A percentile compares a stretch with the other conserved stretches of the same genome.
These are phyloP conservation scores for Inga leiocalycina DNA, from an alignment of 306 rosid species.

Conservation along the genomic window DNA sequence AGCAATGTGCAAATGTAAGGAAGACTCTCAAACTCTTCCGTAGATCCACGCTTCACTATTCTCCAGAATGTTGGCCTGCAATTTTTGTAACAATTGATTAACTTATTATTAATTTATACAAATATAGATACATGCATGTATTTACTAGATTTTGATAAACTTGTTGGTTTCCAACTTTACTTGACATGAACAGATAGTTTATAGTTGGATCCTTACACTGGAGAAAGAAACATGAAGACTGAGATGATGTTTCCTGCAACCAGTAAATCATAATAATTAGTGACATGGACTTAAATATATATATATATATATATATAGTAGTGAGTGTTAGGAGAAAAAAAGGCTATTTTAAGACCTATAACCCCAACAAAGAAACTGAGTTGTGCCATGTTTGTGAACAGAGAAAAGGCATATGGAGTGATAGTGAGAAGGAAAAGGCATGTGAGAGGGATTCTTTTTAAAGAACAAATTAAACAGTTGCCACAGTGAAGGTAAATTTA, in stretches of 20 bases:
- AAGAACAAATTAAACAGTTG: too few species aligned
- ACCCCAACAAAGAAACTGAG: slow-evolving; percentile 57
- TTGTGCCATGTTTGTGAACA: slow-evolving; percentile 43
- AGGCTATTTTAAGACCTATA: slow-evolving; percentile 41
- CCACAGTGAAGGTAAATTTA: too few species aligned
- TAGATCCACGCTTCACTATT: slow-evolving; percentile 49
- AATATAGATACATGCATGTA: background rate
- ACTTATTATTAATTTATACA: background rate
- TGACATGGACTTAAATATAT: background rate
- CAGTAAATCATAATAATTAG: background rate
- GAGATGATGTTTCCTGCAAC: slow-evolving; percentile 70
- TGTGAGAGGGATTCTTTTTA: background rate
- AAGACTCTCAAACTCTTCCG: slow-evolving; percentile 65
- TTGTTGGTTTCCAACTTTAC: background rate
- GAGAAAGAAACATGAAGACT: slow-evolving; percentile 72
- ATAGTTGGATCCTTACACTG: slow-evolving; percentile 47
- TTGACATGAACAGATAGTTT: background rate
- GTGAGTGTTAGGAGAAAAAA: background rate
- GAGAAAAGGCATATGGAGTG: background rate
- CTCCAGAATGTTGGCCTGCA: slow-evolving; percentile 56
- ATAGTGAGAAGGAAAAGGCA: background rate
- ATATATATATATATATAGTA: too few species aligned
- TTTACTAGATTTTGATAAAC: background rate
- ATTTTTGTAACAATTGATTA: background rate
- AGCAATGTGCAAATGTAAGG: slow-evolving; percentile 75